Conservation (phyloP, 371 early-diverging fungal species). For the Mucor racemosus region DNA sequence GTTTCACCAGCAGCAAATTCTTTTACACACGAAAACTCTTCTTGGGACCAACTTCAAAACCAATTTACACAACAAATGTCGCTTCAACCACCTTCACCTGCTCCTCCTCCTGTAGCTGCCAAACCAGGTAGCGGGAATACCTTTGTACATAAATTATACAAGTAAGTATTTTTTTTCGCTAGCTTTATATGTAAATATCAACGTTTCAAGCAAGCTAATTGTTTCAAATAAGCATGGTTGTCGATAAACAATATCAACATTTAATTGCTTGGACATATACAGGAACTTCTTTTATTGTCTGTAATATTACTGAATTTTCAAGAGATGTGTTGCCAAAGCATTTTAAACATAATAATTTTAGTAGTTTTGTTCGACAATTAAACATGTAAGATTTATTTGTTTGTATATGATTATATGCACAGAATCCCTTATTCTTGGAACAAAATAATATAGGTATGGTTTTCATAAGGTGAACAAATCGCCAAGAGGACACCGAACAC, state of each 20-base stretch:
- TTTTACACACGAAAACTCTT: slow-evolving; percentile 24
- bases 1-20: slow-evolving; percentile 29
- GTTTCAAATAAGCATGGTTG: slow-evolving; percentile 23
- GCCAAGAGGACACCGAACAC: slow-evolving; percentile 71
- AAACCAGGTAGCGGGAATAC: slow-evolving; percentile 25
- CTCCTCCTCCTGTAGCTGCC: slow-evolving; percentile 10
- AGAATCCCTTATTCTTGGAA: not conserved
- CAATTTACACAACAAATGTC: slow-evolving; percentile 40
- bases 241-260: slow-evolving; percentile 64
- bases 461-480: slow-evolving; percentile 78
- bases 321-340: slow-evolving; percentile 77
- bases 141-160: slow-evolving; percentile 49
- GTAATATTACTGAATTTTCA: slow-evolving; percentile 89
- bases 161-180: slow-evolving; percentile 25
- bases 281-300: slow-evolving; percentile 90
- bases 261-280: slow-evolving; percentile 83
- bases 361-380: slow-evolving; percentile 87
- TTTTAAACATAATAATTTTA: slow-evolving; percentile 88
- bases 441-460: slow-evolving; percentile 56
- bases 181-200: not conserved
- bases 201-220: slow-evolving; percentile 1
- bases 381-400: slow-evolving; percentile 75
- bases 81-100: slow-evolving; percentile 31
- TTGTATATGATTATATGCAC: not conserved
- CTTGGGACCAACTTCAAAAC: slow-evolving; percentile 36